These are phyloP conservation scores for Neofusicoccum sp. DNA, from an alignment of 2,329 filamentous ascomycete species.

Conservation along the genomic window DNA sequence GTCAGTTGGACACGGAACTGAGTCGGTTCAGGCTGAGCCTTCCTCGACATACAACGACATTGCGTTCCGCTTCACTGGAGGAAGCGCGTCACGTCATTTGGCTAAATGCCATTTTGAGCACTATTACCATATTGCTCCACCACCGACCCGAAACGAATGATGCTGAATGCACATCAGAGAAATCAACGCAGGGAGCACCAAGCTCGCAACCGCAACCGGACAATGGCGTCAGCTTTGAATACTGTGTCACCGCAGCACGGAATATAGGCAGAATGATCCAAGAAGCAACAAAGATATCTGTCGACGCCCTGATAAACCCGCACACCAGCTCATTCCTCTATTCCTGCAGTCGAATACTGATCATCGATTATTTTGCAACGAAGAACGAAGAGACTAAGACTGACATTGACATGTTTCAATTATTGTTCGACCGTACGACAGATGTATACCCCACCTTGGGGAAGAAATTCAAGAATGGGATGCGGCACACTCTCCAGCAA, in stretches of 20 bases:
- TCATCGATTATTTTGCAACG: conserved; percentile 32
- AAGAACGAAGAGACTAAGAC: conserved; percentile 29
- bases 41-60: conserved; percentile 27
- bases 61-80: not conserved
- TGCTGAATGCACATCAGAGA: too few species aligned
- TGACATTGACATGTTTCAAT: conserved; percentile 30
- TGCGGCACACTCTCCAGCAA: conserved; percentile 27
- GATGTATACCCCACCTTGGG: conserved; percentile 32
- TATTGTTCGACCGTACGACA: conserved; percentile 34
- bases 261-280: conserved; percentile 33
- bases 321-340: conserved; percentile 31
- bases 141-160: conserved; percentile 24
- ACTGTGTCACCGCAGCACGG: conserved; percentile 30
- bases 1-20: conserved; percentile 30
- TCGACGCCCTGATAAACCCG: conserved; percentile 31
- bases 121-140: conserved; percentile 31
- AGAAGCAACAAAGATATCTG: conserved; percentile 32
- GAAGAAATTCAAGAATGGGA: conserved; percentile 32
- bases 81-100: conserved; percentile 26
- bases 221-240: not conserved
- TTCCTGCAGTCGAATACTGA: conserved; percentile 30
- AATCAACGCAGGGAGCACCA: not conserved
- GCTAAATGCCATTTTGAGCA: conserved; percentile 32
- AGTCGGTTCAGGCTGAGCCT: conserved; percentile 33
- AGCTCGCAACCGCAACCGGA: not conserved